Evolutionary conservation across 306 rosid species (phyloP), one percentile per base, ranked within the genome.

Genomic region (Trifolium fragiferum): DNA sequence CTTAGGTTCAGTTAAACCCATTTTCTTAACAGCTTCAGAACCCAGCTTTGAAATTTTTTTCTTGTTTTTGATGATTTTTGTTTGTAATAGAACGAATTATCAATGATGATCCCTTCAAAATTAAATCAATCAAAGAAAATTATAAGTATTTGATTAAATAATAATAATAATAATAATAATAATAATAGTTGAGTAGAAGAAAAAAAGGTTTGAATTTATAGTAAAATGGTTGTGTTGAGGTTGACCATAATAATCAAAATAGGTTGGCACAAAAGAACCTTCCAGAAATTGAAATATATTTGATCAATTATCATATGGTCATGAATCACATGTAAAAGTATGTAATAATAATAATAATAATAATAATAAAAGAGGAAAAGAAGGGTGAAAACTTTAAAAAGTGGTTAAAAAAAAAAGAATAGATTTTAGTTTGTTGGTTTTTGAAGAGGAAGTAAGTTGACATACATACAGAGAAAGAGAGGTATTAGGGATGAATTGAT

Each of bases 1-100:
- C 80, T 90, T 90, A 6, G 69, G 65, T 23, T 84, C 69, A 18
- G 20, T 5, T 51, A 86, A 66, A 16, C 58, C 85, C 91, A 90
- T 88, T 4, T 44, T 44, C 19, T 5, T 27, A 38, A 41, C 55
- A 66, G 68, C 46, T 76, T 76, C 41, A 30, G 70, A 68, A 68
- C 23, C 19, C 50, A 44, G 44, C 41, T 69, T 46, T 2, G 61
- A 33, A 54, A 23, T 6, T 23, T 23, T n/a, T 57, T 57, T 8
- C 15, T 57, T 57, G 8, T 57, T 57, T n/a, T 64, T 64, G 38
- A 4, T 2, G 5, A n/a, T 11, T 20, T 53, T 53, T 53, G 59
- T 0, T 18, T 18, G 32, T 20, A 10, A 19, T 6, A 21, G 40
- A 55, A 55, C 4, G 13, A 57, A 57, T n/a, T 21, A 23, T 57